Evolutionary conservation across 2,329 filamentous ascomycete species (phyloP).

Genomic region (Sporothrix humicola): DNA sequence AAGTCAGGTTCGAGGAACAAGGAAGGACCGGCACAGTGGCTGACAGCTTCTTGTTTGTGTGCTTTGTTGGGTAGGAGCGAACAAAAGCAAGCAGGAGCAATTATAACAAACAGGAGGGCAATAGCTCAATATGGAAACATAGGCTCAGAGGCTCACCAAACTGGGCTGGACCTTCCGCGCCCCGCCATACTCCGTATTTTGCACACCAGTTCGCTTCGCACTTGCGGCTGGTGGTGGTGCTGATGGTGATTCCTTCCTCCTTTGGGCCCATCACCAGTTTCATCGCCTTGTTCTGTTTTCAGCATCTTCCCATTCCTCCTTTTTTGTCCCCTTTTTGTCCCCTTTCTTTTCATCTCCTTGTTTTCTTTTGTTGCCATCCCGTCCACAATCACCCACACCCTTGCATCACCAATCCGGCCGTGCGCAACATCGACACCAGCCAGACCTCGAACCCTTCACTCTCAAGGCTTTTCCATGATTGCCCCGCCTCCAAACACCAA

Average conservation of each 20-base stretch:
- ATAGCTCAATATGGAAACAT: background rate
- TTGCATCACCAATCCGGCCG: constrained; percentile 7
- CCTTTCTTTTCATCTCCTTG: background rate
- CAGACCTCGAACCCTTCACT: background rate
- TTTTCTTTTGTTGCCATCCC: background rate
- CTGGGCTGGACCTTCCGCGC: background rate
- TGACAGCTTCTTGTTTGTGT: constrained; percentile 27
- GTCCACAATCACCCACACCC: background rate
- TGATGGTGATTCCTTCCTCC: constrained; percentile 3
- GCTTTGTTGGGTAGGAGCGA: constrained; percentile 2
- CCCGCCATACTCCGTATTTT: background rate
- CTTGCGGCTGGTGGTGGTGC: constrained; percentile 5
- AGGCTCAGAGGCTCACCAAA: too few species aligned
- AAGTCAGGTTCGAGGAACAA: background rate
- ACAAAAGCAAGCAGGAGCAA: too few species aligned
- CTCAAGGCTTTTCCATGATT: constrained; percentile 23
- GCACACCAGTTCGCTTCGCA: background rate
- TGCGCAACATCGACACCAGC: background rate
- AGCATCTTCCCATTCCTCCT: background rate
- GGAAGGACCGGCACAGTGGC: constrained; percentile 1
- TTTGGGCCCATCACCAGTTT: constrained; percentile 23
- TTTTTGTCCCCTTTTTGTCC: background rate
- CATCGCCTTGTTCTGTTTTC: constrained; percentile 9
- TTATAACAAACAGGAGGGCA: too few species aligned
- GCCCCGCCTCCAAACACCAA: background rate